Percentiles rank a stretch among this genome's conserved stretches.
Evolutionary conservation across 768 basidiomycete species (phyloP).

Genomic region (Coprinopsis strossmayeri): DNA sequence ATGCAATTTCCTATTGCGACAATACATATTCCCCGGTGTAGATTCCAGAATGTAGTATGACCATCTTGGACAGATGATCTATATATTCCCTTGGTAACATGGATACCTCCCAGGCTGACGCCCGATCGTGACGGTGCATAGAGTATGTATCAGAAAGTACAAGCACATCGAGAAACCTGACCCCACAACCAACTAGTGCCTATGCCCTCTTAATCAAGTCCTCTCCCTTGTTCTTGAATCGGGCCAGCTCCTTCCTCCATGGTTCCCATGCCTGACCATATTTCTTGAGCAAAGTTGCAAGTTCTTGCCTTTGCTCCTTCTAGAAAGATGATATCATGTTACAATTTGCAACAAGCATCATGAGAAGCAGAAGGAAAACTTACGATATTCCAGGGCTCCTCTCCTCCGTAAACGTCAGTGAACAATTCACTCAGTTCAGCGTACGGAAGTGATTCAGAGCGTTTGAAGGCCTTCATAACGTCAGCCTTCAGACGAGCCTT

Average conservation of each 20-base stretch:
- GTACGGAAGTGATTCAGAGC: conserved; percentile 64
- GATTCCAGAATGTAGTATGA: too few relatives aligned
- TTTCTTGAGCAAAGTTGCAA: conserved; percentile 67
- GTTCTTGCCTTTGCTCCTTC: conserved; percentile 82
- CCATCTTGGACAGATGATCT: too few relatives aligned
- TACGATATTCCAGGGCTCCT: conserved; percentile 81
- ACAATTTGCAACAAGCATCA: neutral
- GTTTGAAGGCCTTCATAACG: conserved; percentile 73
- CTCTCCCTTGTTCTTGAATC: conserved; percentile 68
- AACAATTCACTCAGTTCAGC: conserved; percentile 76
- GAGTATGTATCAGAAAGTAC: neutral
- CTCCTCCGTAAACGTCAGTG: conserved; percentile 81
- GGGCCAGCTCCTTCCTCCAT: conserved; percentile 74
- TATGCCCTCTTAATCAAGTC: conserved; percentile 31
- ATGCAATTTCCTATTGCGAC: too few relatives aligned
- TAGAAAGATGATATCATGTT: conserved; percentile 21
- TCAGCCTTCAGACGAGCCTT: conserved; percentile 63
- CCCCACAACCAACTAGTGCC: too few relatives aligned
- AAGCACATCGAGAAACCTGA: neutral
- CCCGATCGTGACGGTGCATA: too few relatives aligned
- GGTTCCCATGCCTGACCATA: conserved; percentile 86
- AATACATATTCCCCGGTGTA: too few relatives aligned
- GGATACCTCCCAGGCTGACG: too few relatives aligned
- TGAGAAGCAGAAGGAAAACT: conserved; percentile 23
- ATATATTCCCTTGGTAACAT: too few relatives aligned